Evolutionary conservation across 345 rosid genomes (phyloP).

Genomic region (Trapa bicornis): DNA sequence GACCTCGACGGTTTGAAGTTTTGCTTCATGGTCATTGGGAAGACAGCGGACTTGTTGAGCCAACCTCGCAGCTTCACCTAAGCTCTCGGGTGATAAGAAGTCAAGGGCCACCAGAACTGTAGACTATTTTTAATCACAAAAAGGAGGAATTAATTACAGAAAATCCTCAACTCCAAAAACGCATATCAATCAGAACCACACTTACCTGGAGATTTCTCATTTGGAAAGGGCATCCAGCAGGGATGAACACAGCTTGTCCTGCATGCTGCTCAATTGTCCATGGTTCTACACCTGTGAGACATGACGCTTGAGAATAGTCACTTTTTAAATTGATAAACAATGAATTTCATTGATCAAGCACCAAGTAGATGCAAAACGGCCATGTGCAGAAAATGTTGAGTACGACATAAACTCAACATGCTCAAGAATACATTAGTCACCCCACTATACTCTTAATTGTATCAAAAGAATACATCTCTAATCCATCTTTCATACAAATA

Average conservation of each 20-base stretch:
- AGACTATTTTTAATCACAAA: conserved; percentile 35
- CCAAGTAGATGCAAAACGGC: too few species aligned
- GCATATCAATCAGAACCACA: background rate
- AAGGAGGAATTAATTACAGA: background rate
- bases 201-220: conserved; percentile 64
- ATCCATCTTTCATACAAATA: too few species aligned
- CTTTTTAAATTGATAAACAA: background rate
- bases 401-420: too few species aligned
- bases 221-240: conserved; percentile 96
- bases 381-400: too few species aligned
- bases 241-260: conserved; percentile 84
- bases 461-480: too few species aligned
- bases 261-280: conserved; percentile 73
- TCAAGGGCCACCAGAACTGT: conserved; percentile 81
- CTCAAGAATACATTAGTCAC: too few species aligned
- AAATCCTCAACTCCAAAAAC: background rate
- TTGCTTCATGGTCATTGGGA: conserved; percentile 76
- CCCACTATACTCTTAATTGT: too few species aligned
- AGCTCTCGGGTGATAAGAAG: conserved; percentile 87
- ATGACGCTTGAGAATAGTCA: background rate
- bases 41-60: conserved; percentile 79
- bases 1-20: conserved; percentile 85
- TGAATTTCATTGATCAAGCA: background rate
- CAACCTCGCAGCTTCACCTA: conserved; percentile 62
- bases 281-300: conserved; percentile 72